Evolutionary conservation across 306 rosid genomes (phyloP).

Genomic region (Cyamopsis tetragonoloba): DNA sequence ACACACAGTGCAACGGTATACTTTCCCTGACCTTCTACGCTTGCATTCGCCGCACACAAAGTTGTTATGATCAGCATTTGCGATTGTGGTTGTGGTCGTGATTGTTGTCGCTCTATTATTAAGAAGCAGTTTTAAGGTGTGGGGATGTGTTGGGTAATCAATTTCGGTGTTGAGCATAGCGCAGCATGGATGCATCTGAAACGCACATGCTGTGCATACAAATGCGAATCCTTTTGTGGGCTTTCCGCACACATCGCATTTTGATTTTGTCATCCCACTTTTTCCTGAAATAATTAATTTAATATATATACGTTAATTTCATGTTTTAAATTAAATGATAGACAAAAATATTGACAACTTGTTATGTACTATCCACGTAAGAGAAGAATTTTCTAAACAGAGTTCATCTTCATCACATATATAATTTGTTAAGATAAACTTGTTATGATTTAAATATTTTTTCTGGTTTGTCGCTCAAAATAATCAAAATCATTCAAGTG

Average conservation of each 20-base stretch:
- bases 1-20: conserved; percentile 62
- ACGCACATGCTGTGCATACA: conserved; percentile 63
- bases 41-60: conserved; percentile 60
- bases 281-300: conserved; percentile 37
- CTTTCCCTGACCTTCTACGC: conserved; percentile 58
- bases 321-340: no score
- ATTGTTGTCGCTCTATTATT: no score
- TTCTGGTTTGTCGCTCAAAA: no score
- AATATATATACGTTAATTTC: no score
- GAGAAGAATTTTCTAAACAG: no score
- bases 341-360: no score
- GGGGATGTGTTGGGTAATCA: conserved; percentile 41
- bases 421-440: no score
- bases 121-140: conserved; percentile 48
- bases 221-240: conserved; percentile 63
- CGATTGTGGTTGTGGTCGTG: neutral
- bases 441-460: no score
- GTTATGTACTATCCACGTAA: no score
- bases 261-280: conserved; percentile 57
- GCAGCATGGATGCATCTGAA: conserved; percentile 90
- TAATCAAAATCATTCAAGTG: no score
- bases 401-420: no score
- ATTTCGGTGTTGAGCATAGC: conserved; percentile 62
- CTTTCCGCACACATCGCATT: conserved; percentile 75
- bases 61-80: neutral